Evolutionary conservation across 2,329 filamentous ascomycete genomes (phyloP).

Genomic region (Sporothrix pseudoabietina): DNA sequence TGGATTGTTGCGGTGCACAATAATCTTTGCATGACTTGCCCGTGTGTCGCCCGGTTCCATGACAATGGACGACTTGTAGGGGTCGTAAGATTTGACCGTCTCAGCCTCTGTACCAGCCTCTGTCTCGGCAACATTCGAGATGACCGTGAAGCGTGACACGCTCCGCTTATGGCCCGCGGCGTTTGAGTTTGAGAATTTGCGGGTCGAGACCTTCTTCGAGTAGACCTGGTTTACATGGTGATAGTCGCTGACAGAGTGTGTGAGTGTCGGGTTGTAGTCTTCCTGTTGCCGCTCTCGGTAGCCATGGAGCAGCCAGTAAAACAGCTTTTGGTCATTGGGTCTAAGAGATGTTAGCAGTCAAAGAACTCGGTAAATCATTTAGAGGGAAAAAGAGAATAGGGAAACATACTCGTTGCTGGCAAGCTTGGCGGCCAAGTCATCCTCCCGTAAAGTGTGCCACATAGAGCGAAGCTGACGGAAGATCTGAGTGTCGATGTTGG

Average conservation of each 20-base stretch:
- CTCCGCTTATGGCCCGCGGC: constrained; percentile 55
- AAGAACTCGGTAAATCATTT: not conserved
- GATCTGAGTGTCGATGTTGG: constrained; percentile 78
- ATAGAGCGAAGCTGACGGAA: constrained; percentile 83
- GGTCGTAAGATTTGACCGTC: constrained; percentile 73
- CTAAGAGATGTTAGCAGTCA: constrained; percentile 47
- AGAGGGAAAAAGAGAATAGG: not conserved
- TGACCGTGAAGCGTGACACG: constrained; percentile 65
- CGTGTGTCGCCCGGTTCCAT: constrained; percentile 49
- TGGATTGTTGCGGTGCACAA: constrained; percentile 61
- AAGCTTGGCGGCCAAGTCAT: constrained; percentile 70
- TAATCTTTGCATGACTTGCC: constrained; percentile 66
- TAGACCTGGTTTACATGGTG: constrained; percentile 71
- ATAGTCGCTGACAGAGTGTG: constrained; percentile 88
- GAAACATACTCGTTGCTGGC: constrained; percentile 61
- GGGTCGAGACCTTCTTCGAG: constrained; percentile 63
- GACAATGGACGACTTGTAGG: constrained; percentile 70
- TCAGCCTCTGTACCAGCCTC: constrained; percentile 46
- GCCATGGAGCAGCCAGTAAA: constrained; percentile 81
- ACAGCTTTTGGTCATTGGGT: constrained; percentile 86
- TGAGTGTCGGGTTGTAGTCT: constrained; percentile 78
- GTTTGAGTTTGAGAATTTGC: constrained; percentile 56
- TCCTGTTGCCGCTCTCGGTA: constrained; percentile 85
- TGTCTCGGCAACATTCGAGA: constrained; percentile 61
- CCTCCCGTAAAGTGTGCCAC: constrained; percentile 83